Evolutionary conservation across 139 green algal species (phyloP).

Genomic region (Chloropicon primus): DNA sequence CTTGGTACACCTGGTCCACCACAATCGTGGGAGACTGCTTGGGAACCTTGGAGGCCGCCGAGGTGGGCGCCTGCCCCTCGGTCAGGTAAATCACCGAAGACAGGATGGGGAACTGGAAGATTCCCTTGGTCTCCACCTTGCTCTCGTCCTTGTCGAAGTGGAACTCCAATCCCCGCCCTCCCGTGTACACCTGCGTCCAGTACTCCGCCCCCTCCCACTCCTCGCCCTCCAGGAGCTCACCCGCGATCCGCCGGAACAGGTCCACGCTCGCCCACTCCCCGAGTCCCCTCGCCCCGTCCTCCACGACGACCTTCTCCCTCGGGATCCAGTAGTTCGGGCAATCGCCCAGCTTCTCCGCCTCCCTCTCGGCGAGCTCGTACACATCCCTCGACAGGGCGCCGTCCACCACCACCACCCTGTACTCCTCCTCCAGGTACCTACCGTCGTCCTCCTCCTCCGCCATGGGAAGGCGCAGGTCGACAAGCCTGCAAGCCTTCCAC

Average conservation of each 20-base stretch:
- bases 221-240: constrained; percentile 1
- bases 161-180: constrained; percentile 43
- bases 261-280: not conserved
- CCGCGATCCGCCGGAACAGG: not conserved
- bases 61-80: too few species aligned
- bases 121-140: constrained; percentile 15
- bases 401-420: not conserved
- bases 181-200: constrained; percentile 46
- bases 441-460: not conserved
- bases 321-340: constrained; percentile 1
- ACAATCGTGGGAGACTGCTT: constrained; percentile 33
- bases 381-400: not conserved
- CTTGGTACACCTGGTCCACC: constrained; percentile 35
- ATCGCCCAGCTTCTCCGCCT: not conserved
- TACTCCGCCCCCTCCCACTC: constrained; percentile 34
- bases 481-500: too few species aligned
- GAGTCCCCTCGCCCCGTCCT: constrained; percentile 21
- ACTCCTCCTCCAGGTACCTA: not conserved
- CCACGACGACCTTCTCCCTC: not conserved
- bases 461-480: too few species aligned
- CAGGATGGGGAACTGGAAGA: constrained; percentile 34
- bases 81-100: constrained; percentile 51
- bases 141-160: constrained; percentile 65
- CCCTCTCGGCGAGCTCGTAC: not conserved
- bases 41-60: too few species aligned